phyloP scores from a whole-genome alignment of 2,329 filamentous ascomycete genomes.

The Mycosphaerelloides madeirae region DNA sequence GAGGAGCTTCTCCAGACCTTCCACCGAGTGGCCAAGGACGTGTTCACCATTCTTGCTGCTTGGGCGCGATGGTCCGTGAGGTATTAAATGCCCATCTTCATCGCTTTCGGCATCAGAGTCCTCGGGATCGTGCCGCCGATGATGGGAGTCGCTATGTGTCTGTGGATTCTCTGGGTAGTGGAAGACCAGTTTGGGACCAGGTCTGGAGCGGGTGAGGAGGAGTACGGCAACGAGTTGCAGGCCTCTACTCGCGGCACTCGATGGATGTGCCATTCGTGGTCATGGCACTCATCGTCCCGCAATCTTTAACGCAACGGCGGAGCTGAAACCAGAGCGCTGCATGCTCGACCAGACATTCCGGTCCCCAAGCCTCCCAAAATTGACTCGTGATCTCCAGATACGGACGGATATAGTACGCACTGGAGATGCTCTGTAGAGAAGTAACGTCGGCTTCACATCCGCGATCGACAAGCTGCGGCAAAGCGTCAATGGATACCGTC shows the following conservation, averaged over 20 bases:
- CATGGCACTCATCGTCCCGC: too few relatives aligned
- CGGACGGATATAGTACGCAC: too few relatives aligned
- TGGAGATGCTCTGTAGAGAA: too few relatives aligned
- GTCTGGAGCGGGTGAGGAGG: slow-evolving; percentile 70
- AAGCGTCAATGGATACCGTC: too few relatives aligned
- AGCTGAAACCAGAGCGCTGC: too few relatives aligned
- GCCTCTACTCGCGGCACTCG: not conserved
- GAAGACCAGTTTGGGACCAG: slow-evolving; percentile 78
- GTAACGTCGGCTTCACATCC: too few relatives aligned
- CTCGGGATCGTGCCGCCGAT: slow-evolving; percentile 9
- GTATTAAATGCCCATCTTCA: slow-evolving; percentile 4
- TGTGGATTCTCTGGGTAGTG: slow-evolving; percentile 59
- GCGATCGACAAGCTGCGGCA: too few relatives aligned
- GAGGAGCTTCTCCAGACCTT: slow-evolving; percentile 73
- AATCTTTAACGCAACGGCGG: too few relatives aligned
- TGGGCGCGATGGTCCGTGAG: not conserved
- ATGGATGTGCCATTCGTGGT: too few relatives aligned
- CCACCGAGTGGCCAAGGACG: slow-evolving; percentile 33
- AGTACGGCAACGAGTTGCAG: slow-evolving; percentile 60
- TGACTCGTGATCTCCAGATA: too few relatives aligned
- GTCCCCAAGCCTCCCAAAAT: too few relatives aligned
- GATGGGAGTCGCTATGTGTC: not conserved
- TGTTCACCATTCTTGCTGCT: slow-evolving; percentile 1
- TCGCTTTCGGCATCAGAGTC: slow-evolving; percentile 12
- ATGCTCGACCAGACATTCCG: too few relatives aligned